phyloP scores from a whole-genome alignment of 805 yeast species.

The Cyberlindnera veronae region DNA sequence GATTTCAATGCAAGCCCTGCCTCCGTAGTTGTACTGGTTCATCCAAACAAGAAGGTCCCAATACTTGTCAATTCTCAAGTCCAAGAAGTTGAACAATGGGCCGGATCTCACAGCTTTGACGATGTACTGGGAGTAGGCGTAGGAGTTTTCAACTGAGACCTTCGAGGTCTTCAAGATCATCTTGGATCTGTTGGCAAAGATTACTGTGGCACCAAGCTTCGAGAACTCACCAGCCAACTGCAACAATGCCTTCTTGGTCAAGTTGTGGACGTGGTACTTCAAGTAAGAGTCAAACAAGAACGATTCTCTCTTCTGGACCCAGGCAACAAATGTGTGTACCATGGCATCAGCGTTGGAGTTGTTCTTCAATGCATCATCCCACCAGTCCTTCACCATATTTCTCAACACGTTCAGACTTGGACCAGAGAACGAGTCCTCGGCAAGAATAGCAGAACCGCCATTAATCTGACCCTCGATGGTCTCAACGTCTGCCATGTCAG shows the following conservation, averaged over 20 bases:
- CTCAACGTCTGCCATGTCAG: slow-evolving; percentile 57
- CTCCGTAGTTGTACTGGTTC: slow-evolving; percentile 88
- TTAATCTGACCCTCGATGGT: slow-evolving; percentile 30
- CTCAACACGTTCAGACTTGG: slow-evolving; percentile 71
- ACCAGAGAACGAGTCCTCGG: slow-evolving; percentile 79
- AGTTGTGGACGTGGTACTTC: slow-evolving; percentile 82
- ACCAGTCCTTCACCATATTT: slow-evolving; percentile 79
- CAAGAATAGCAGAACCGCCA: slow-evolving; percentile 39
- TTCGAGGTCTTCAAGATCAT: slow-evolving; percentile 72
- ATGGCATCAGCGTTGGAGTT: slow-evolving; percentile 75
- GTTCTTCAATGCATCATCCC: slow-evolving; percentile 80
- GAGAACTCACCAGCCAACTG: slow-evolving; percentile 80
- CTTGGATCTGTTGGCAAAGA: slow-evolving; percentile 77
- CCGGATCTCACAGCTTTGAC: slow-evolving; percentile 73
- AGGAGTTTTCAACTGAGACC: slow-evolving; percentile 76
- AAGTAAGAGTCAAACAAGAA: slow-evolving; percentile 71
- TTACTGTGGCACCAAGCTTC: slow-evolving; percentile 71
- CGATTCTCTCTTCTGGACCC: slow-evolving; percentile 82
- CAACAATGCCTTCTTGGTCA: slow-evolving; percentile 75
- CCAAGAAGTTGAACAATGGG: slow-evolving; percentile 80
- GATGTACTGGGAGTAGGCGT: slow-evolving; percentile 85
- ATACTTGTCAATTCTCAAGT: slow-evolving; percentile 65
- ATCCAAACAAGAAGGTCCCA: slow-evolving; percentile 97
- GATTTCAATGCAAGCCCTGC: slow-evolving; percentile 46
- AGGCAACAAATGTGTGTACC: slow-evolving; percentile 74